Evolutionary conservation across 257 asterid species (phyloP).

Genomic region (Salvia hispanica): DNA sequence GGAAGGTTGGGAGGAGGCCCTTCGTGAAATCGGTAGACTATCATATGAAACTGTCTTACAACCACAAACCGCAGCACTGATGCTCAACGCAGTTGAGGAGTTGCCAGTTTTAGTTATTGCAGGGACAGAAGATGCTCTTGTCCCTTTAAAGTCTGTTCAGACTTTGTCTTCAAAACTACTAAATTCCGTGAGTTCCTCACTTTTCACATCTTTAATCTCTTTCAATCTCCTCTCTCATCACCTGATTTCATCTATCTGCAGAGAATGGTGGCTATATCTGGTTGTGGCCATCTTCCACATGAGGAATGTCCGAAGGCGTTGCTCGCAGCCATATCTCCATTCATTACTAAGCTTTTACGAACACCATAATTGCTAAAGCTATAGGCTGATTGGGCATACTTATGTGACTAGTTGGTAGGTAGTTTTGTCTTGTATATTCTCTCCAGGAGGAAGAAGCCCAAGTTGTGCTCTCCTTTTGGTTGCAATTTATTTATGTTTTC

Average conservation of each 20-base stretch:
- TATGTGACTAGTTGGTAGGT: conserved; percentile 31
- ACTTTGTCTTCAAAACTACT: conserved; percentile 73
- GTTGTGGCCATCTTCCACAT: conserved; percentile 98
- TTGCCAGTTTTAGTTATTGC: conserved; percentile 81
- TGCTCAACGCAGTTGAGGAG: conserved; percentile 69
- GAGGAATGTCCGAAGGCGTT: conserved; percentile 98
- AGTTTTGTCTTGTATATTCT: conserved; percentile 35
- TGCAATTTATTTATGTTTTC: conserved; percentile 21
- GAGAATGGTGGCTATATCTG: conserved; percentile 92
- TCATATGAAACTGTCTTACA: conserved; percentile 76
- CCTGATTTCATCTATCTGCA: conserved; percentile 35
- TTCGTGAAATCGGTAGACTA: conserved; percentile 84
- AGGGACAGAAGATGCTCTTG: conserved; percentile 88
- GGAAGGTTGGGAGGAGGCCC: conserved; percentile 98
- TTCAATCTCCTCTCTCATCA: background rate
- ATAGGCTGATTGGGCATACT: conserved; percentile 37
- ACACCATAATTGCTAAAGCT: conserved; percentile 51
- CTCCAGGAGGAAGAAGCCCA: conserved; percentile 49
- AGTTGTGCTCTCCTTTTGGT: conserved; percentile 49
- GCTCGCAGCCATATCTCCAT: conserved; percentile 86
- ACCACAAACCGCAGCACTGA: conserved; percentile 54
- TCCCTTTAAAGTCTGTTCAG: conserved; percentile 78
- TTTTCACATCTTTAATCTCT: conserved; percentile 29
- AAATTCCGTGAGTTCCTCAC: conserved; percentile 69
- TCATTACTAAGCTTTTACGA: conserved; percentile 59